phyloP scores from a whole-genome alignment of 2,329 filamentous ascomycete species.

The Purpureocillium lavendulum region DNA sequence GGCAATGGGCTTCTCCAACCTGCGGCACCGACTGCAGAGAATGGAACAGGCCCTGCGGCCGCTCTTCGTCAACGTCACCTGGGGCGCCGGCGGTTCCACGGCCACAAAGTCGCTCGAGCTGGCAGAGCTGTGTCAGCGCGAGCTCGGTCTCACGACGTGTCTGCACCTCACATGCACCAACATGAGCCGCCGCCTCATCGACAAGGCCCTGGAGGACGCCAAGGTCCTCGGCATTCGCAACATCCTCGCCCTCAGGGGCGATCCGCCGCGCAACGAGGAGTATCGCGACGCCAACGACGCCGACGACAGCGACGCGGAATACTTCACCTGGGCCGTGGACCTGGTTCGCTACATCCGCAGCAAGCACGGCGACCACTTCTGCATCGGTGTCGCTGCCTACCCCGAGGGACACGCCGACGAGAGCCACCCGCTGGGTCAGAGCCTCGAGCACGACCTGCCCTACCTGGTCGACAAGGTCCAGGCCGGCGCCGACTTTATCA shows the following conservation, averaged over 20 bases:
- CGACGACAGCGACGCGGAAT: conserved; percentile 58
- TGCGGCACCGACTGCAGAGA: conserved; percentile 84
- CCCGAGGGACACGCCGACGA: conserved; percentile 93
- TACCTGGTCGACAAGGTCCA: conserved; percentile 84
- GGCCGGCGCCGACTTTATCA: conserved; percentile 93
- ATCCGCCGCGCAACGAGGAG: conserved; percentile 83
- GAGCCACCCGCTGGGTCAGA: conserved; percentile 64
- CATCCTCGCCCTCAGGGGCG: conserved; percentile 83
- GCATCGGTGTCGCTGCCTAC: conserved; percentile 88
- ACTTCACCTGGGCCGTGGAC: conserved; percentile 85
- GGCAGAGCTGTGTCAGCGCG: conserved; percentile 88
- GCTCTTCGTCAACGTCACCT: conserved; percentile 94
- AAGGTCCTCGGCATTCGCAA: conserved; percentile 88
- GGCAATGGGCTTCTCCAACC: conserved; percentile 87
- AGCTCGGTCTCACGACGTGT: conserved; percentile 87
- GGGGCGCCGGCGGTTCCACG: conserved; percentile 93
- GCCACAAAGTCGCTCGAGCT: conserved; percentile 86
- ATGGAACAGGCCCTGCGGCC: conserved; percentile 89
- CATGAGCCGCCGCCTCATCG: conserved; percentile 80
- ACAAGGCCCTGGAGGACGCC: conserved; percentile 83
- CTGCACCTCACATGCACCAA: conserved; percentile 96
- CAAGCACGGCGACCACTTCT: conserved; percentile 89
- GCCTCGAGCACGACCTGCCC: conserved; percentile 71
- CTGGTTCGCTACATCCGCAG: conserved; percentile 82
- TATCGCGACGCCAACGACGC: conserved; percentile 57